Conservation (phyloP, 2,329 filamentous ascomycete genomes). For the Acrocalymma vagum region DNA sequence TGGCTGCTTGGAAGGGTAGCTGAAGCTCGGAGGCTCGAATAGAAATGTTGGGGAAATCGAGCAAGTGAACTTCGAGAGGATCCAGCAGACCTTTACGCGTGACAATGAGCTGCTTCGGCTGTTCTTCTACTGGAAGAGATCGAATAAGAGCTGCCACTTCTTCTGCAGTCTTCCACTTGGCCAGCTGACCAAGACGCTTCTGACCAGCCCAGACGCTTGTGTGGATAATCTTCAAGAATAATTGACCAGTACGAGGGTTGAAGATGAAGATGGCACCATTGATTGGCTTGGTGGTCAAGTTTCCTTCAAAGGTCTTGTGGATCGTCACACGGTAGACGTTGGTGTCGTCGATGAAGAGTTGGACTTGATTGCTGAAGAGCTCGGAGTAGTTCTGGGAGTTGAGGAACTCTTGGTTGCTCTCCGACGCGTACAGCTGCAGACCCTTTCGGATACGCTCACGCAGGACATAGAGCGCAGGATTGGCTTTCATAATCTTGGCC, state of each 20-base stretch:
- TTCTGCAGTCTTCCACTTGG: slow-evolving; percentile 99
- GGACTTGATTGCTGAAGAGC: slow-evolving; percentile 98
- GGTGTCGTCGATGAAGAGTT: slow-evolving; percentile 98
- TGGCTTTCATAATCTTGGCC: slow-evolving; percentile 99
- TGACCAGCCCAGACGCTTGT: slow-evolving; percentile 99
- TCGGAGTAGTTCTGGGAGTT: slow-evolving; percentile 99
- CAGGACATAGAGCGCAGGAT: slow-evolving; percentile 93
- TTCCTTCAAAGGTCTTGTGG: slow-evolving; percentile 99
- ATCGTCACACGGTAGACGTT: slow-evolving; percentile 99
- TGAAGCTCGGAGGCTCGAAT: slow-evolving; percentile 97
- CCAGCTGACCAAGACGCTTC: slow-evolving; percentile 96
- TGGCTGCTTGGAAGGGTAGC: slow-evolving; percentile 97
- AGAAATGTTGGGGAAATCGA: slow-evolving; percentile 99
- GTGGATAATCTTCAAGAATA: slow-evolving; percentile 99
- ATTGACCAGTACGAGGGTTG: slow-evolving; percentile 96
- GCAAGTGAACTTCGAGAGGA: slow-evolving; percentile 93
- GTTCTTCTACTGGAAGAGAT: slow-evolving; percentile 95
- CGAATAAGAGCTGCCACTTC: slow-evolving; percentile 98
- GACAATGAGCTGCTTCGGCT: slow-evolving; percentile 98
- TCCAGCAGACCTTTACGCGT: slow-evolving; percentile 96
- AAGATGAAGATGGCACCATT: slow-evolving; percentile 99
- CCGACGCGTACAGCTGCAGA: slow-evolving; percentile 95
- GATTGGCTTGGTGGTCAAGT: slow-evolving; percentile 98
- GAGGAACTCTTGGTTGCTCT: slow-evolving; percentile 98
- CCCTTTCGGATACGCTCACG: slow-evolving; percentile 98